phyloP scores from a whole-genome alignment of 2,329 filamentous ascomycete species.

The Orbilia blumenaviensis region DNA sequence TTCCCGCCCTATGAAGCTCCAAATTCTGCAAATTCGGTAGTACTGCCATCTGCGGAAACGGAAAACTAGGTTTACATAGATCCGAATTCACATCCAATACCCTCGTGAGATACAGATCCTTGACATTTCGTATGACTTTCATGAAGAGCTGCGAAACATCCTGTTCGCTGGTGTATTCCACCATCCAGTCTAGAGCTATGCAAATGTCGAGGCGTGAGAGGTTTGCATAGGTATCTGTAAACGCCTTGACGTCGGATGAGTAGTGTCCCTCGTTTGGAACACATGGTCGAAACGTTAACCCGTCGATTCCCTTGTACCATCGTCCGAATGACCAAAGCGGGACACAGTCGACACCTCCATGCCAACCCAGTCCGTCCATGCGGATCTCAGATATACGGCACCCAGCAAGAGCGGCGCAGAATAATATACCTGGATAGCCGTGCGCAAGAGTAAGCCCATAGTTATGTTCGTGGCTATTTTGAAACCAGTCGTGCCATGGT shows the following conservation, averaged over 20 bases:
- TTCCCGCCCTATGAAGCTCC: background rate
- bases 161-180: background rate
- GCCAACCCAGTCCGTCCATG: background rate
- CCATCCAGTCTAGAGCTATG: background rate
- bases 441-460: background rate
- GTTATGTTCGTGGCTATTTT: background rate
- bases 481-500: slow-evolving; percentile 16
- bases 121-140: background rate
- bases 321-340: background rate
- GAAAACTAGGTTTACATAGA: background rate
- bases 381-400: slow-evolving; percentile 15
- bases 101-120: background rate
- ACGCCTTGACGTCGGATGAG: background rate
- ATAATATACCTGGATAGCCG: background rate
- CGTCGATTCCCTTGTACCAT: background rate
- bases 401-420: background rate
- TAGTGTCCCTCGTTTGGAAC: background rate
- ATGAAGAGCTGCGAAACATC: background rate
- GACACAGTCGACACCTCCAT: background rate
- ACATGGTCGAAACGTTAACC: background rate
- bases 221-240: background rate
- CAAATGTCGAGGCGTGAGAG: slow-evolving; percentile 2
- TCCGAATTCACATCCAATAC: background rate
- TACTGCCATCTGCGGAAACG: background rate
- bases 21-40: slow-evolving; percentile 4